Conservation (phyloP, 116 monocot genomes). For the Iris pallida region DNA sequence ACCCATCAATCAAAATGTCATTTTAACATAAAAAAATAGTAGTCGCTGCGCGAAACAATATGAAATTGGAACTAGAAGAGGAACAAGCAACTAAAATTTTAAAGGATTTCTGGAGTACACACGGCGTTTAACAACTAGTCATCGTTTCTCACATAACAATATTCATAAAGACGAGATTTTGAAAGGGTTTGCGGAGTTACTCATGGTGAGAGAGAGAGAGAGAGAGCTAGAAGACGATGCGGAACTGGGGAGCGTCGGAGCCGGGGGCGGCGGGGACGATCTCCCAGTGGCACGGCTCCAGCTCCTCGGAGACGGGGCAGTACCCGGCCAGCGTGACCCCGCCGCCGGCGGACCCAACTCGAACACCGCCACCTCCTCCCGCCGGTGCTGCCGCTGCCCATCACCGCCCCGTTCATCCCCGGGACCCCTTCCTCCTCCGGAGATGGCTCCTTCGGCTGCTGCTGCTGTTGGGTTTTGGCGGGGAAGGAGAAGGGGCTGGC, state of each 20-base stretch:
- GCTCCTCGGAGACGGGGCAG: slow-evolving; percentile 14
- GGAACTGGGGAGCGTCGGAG: slow-evolving; percentile 10
- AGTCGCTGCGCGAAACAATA: too few relatives aligned
- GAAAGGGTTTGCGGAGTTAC: too few relatives aligned
- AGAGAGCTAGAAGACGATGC: slow-evolving; percentile 17
- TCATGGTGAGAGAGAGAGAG: too few relatives aligned
- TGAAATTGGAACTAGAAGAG: too few relatives aligned
- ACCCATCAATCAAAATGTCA: too few relatives aligned
- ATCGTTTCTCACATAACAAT: too few relatives aligned
- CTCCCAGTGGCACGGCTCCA: slow-evolving; percentile 17
- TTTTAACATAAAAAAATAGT: too few relatives aligned
- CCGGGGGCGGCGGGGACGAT: slow-evolving; percentile 6
- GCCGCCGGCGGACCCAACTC: not conserved
- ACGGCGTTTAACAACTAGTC: too few relatives aligned
- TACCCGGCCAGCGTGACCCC: slow-evolving; percentile 13
- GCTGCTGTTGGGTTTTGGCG: not conserved
- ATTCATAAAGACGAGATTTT: too few relatives aligned
- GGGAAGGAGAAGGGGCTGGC: not conserved
- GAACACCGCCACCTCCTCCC: slow-evolving; percentile 6
- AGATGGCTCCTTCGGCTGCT: too few relatives aligned
- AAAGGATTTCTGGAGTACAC: too few relatives aligned
- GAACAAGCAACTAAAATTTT: too few relatives aligned
- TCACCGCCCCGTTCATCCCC: slow-evolving; percentile 9
- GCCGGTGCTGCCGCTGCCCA: not conserved
- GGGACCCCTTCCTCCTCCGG: not conserved